phyloP scores from a whole-genome alignment of 768 basidiomycete genomes.

The Lactarius sanguifluus region DNA sequence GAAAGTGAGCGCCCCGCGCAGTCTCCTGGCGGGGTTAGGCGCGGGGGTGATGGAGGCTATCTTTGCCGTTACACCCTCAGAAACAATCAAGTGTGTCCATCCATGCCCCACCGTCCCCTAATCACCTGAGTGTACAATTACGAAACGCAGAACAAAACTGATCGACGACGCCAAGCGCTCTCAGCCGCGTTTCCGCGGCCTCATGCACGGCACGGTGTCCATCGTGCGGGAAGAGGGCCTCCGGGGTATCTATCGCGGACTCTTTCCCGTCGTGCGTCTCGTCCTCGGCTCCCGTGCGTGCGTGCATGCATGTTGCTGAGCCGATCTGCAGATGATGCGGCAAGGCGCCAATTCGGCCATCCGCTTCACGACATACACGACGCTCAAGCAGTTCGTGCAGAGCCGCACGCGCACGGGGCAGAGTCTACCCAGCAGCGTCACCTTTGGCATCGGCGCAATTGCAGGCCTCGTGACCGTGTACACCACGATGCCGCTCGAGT shows the following conservation, averaged over 20 bases:
- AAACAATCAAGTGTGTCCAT: conserved; percentile 88
- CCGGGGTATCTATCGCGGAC: conserved; percentile 80
- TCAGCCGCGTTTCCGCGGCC: conserved; percentile 80
- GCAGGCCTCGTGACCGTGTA: conserved; percentile 96
- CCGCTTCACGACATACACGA: conserved; percentile 92
- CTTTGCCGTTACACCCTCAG: conserved; percentile 94
- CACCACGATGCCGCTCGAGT: conserved; percentile 85
- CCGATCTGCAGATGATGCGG: conserved; percentile 74
- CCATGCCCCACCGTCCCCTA: neutral
- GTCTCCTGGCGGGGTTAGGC: conserved; percentile 75
- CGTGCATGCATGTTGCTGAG: neutral
- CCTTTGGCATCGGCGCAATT: conserved; percentile 91
- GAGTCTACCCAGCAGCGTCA: conserved; percentile 79
- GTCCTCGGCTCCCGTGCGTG: neutral
- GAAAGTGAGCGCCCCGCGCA: conserved; percentile 83
- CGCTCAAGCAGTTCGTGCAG: conserved; percentile 90
- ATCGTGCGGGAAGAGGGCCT: conserved; percentile 89
- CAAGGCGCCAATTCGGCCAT: conserved; percentile 98
- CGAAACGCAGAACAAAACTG: conserved; percentile 76
- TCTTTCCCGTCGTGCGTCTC: conserved; percentile 84
- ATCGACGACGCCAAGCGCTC: conserved; percentile 91
- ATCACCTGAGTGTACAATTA: neutral
- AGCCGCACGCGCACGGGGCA: conserved; percentile 82
- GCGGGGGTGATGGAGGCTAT: conserved; percentile 93
- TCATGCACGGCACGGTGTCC: conserved; percentile 76